Percentiles rank a stretch among this genome's conserved stretches.
Evolutionary conservation across 345 rosid genomes (phyloP).

Genomic region (Toxicodendron radicans): DNA sequence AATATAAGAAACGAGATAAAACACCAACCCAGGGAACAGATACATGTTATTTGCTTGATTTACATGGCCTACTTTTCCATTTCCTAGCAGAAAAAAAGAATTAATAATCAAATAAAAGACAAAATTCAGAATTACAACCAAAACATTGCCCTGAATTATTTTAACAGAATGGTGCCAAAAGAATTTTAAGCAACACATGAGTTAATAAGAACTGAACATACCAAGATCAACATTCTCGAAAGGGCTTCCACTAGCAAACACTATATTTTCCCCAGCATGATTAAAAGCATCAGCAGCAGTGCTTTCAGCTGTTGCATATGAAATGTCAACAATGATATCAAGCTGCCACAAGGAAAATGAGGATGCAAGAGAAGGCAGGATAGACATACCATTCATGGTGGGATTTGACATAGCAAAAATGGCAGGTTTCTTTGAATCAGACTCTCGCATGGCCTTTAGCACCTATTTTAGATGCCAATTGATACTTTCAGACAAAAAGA

Average conservation of each 20-base stretch:
- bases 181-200: conserved; percentile 16
- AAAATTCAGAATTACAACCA: conserved; percentile 15
- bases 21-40: conserved; percentile 91
- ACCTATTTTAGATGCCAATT: conserved; percentile 53
- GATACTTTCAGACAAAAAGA: conserved; percentile 12
- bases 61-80: conserved; percentile 84
- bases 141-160: conserved; percentile 3
- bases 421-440: conserved; percentile 83
- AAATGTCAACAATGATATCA: conserved; percentile 23
- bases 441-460: conserved; percentile 84
- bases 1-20: conserved; percentile 16
- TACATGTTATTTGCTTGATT: conserved; percentile 99
- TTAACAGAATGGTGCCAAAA: conserved; percentile 10
- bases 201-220: conserved; percentile 27
- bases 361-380: conserved; percentile 1
- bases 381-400: conserved; percentile 77
- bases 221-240: conserved; percentile 84
- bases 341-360: conserved; percentile 14
- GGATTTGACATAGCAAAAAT: conserved; percentile 99
- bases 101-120: conserved; percentile 4
- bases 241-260: conserved; percentile 98
- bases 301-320: conserved; percentile 76
- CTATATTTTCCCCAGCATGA: conserved; percentile 87
- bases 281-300: conserved; percentile 93
- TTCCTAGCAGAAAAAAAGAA: conserved; percentile 50